A percentile compares a stretch with the other conserved stretches of the same genome.
These are phyloP conservation scores for Corymbia citriodora DNA, from an alignment of 441 rosid species.

Conservation along the genomic window DNA sequence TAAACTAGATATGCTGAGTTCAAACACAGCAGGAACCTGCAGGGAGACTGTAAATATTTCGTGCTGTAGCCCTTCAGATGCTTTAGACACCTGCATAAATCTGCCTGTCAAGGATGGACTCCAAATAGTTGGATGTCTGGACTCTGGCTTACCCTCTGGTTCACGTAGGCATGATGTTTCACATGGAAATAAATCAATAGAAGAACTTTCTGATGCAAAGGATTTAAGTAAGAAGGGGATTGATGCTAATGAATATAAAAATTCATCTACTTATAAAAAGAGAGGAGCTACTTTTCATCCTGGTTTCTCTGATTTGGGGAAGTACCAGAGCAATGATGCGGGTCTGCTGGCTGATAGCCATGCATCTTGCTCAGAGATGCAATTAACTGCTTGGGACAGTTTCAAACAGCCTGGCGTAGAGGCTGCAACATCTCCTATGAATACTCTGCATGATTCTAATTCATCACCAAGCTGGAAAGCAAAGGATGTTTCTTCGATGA, in stretches of 20 bases:
- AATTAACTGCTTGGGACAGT: conserved; percentile 16
- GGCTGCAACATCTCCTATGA: conserved; percentile 12
- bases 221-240: conserved; percentile 14
- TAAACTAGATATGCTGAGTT: conserved; percentile 21
- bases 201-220: conserved; percentile 18
- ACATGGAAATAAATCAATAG: conserved; percentile 11
- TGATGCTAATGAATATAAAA: conserved; percentile 12
- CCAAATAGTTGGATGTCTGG: conserved; percentile 7
- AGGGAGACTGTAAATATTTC: conserved; percentile 18
- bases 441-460: conserved; percentile 15
- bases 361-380: conserved; percentile 15
- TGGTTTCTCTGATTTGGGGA: conserved; percentile 24
- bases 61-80: conserved; percentile 8
- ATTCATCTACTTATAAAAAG: conserved; percentile 23
- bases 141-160: conserved; percentile 25
- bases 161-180: conserved; percentile 18
- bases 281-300: conserved; percentile 21
- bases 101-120: conserved; percentile 27
- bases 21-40: conserved; percentile 1
- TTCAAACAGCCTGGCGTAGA: conserved; percentile 16
- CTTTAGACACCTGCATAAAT: conserved; percentile 28
- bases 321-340: conserved; percentile 17
- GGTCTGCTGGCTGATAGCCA: conserved; percentile 19
- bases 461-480: conserved; percentile 12
- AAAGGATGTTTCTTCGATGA: conserved; percentile 12